Conservation (phyloP, 2,329 filamentous ascomycete species). For the Fusarium napiforme region DNA sequence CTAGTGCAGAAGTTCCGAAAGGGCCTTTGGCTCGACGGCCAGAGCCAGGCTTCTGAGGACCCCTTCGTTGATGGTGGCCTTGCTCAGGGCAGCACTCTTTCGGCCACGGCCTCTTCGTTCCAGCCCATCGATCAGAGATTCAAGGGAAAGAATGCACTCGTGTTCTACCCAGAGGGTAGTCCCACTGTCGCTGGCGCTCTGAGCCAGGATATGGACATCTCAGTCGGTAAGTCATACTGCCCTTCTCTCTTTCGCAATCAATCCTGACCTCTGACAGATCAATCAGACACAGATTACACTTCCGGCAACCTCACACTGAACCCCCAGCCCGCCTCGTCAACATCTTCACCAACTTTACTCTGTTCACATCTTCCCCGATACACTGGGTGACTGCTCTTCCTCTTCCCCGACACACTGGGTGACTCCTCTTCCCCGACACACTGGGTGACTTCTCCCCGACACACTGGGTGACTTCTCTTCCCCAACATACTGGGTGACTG, state of each 20-base stretch:
- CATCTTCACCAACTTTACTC: background rate
- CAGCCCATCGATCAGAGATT: background rate
- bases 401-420: background rate
- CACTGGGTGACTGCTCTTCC: too few relatives aligned
- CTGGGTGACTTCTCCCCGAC: too few relatives aligned
- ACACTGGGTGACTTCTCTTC: background rate
- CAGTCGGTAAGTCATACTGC: slow-evolving; percentile 57
- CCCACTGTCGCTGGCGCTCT: background rate
- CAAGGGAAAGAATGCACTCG: background rate
- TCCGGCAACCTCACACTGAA: background rate
- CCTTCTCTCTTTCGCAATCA: background rate
- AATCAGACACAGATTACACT: slow-evolving; percentile 69
- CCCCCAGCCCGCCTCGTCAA: background rate
- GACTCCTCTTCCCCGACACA: background rate
- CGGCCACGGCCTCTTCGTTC: slow-evolving; percentile 63
- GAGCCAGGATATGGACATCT: background rate
- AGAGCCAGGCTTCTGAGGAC: slow-evolving; percentile 55
- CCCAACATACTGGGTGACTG: background rate
- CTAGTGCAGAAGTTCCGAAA: slow-evolving; percentile 83
- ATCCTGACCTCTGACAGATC: slow-evolving; percentile 63
- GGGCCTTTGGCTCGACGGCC: slow-evolving; percentile 49
- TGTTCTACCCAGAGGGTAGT: background rate
- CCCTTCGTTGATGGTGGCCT: slow-evolving; percentile 61
- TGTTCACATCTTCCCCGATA: background rate
- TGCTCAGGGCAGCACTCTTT: slow-evolving; percentile 60